These are phyloP conservation scores for Aspergillus costaricaensis DNA, from an alignment of 2,329 filamentous ascomycete species.

Conservation along the genomic window DNA sequence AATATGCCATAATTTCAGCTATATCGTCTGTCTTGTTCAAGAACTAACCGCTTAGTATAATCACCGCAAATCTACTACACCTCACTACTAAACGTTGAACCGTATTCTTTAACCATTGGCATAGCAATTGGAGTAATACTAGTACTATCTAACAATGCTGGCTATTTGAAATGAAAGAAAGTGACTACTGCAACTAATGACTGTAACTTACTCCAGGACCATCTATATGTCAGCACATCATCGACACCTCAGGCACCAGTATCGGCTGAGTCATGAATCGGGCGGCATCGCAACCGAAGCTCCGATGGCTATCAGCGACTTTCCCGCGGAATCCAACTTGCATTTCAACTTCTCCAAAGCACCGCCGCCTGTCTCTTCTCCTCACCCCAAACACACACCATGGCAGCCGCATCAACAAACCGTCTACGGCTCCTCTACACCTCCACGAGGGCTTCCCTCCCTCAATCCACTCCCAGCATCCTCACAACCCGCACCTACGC, in stretches of 20 bases:
- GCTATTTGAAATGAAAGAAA: no score
- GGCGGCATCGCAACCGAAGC: constrained; percentile 7
- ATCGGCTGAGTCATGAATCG: constrained; percentile 7
- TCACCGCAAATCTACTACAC: no score
- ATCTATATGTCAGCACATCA: no score
- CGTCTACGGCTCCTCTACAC: constrained; percentile 36
- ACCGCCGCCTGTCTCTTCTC: not conserved
- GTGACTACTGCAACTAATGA: no score
- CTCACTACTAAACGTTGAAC: no score
- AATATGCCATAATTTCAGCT: no score
- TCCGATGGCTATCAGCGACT: constrained; percentile 14
- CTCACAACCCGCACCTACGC: constrained; percentile 34
- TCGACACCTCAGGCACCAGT: not conserved
- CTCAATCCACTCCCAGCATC: constrained; percentile 15
- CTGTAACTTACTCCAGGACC: no score
- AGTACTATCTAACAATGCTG: no score
- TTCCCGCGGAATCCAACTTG: constrained; percentile 33
- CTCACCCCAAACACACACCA: constrained; percentile 18
- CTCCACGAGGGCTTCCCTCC: constrained; percentile 24
- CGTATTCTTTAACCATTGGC: no score
- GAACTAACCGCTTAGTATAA: no score
- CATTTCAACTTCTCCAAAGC: not conserved
- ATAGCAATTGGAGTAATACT: no score
- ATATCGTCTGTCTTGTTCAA: no score
- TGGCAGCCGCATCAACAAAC: constrained; percentile 37